Base-by-base conservation (phyloP, 2,329 filamentous ascomycete species). In the Teratosphaeria gauchensis region DNA sequence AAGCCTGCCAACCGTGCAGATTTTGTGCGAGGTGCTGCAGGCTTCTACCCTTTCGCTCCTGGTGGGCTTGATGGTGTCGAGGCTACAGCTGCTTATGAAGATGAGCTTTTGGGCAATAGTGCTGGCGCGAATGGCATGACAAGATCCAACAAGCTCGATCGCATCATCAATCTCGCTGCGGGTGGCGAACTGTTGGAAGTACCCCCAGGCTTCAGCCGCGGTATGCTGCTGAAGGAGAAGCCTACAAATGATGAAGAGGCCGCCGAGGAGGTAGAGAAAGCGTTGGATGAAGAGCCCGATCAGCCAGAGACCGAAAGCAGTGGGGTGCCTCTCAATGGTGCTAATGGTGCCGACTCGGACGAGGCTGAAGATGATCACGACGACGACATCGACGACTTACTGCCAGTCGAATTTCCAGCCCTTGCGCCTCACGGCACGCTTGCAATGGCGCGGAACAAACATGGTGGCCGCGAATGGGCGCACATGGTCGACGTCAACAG, bases 401-500 rank as follows among this genome's bases (percentile, higher is more conserved):
- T 99, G 0, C 94, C 94, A 0, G 84, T 96, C 30, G 94, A 99
- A 69, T 99, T 96, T 67, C 92, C 94, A 1, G 89, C 95, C 12
- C 74, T 99, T 6, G 89, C 95, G 65, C 90, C 94, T 9, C 89
- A 87, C 69, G 86, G 86, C n/a, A 82, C 84, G 24, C 82, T 96
- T 32, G 82, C 88, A 21, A 78, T 87, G 56, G 86, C 88, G 8
- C 84, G 85, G 61, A 80, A 85, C 61, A 89, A 86, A 69, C 89
- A 88, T 68, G 84, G 84, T 46, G 88, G 89, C 6, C 87, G 84
- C 67, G 90, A 97, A 76, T 99, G 94, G 92, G 94, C 94, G 56
- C 94, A 99, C 75, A 95, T 99, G 85, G 92, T 99, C 1, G 92
- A 99, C 72, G 87, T 97, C 66, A 92, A 92, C 68, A 84, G 90